Conservation (phyloP, 371 early-diverging fungal genomes). For the Syncephalastrum racemosum region DNA sequence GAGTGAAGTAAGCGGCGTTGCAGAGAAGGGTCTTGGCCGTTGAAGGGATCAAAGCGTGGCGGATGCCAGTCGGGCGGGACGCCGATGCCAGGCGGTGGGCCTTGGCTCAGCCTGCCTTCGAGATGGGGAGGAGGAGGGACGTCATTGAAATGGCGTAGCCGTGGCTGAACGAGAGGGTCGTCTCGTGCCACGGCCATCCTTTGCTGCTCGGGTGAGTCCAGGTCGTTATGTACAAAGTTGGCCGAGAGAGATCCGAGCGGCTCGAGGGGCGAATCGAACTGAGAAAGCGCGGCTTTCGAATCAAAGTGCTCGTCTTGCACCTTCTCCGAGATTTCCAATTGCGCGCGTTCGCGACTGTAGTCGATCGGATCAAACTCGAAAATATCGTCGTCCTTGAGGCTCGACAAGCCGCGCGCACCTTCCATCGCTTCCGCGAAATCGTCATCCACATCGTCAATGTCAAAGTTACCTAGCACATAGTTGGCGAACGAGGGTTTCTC, state of each 20-base stretch:
- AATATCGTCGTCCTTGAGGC: slow-evolving; percentile 27
- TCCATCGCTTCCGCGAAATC: slow-evolving; percentile 11
- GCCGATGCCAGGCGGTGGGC: slow-evolving; percentile 26
- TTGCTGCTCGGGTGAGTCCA: not conserved
- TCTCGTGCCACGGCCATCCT: too few relatives aligned
- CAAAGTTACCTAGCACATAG: slow-evolving; percentile 12
- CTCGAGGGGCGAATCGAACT: too few relatives aligned
- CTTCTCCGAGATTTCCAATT: slow-evolving; percentile 19
- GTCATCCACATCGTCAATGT: slow-evolving; percentile 11
- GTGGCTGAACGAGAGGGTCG: slow-evolving; percentile 7
- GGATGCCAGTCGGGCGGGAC: slow-evolving; percentile 37
- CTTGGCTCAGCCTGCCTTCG: slow-evolving; percentile 5
- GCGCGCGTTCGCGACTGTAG: slow-evolving; percentile 3
- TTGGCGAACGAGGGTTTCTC: slow-evolving; percentile 15
- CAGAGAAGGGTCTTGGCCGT: slow-evolving; percentile 42
- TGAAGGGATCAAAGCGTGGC: slow-evolving; percentile 41
- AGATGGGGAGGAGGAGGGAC: slow-evolving; percentile 6
- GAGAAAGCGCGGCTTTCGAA: not conserved
- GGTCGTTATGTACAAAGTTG: too few relatives aligned
- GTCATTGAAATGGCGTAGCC: slow-evolving; percentile 5
- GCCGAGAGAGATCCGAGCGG: too few relatives aligned
- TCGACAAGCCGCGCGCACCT: slow-evolving; percentile 13
- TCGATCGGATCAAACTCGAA: slow-evolving; percentile 19
- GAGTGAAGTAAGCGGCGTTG: slow-evolving; percentile 50
- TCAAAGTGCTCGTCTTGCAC: slow-evolving; percentile 18